Base-by-base conservation (phyloP, 768 basidiomycete species). In the Podaxis rugospora region DNA sequence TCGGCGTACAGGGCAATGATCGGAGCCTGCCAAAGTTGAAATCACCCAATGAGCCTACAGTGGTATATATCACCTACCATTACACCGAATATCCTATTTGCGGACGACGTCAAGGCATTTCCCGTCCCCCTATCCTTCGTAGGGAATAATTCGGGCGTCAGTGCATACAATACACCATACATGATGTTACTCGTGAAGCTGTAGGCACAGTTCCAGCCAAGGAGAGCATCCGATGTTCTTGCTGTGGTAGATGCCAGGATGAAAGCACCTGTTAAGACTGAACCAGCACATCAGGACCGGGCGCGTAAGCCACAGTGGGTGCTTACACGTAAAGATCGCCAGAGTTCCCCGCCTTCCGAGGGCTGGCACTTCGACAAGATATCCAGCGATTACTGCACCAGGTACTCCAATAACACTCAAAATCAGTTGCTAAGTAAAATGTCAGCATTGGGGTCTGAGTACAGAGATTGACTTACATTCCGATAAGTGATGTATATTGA, bases 131-230 rank as follows among this genome's bases (percentile, higher is more conserved):
- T 78, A 70, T 89, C 83, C 67, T 88, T 88, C 28, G 86, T 85
- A 10, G 86, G 85, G 69, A 89, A 89, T 4, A 88, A 75, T 70
- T 91, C 88, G 0, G 88, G 83, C 0, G 88, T 84, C 52, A 88
- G 71, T 16, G 88, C 86, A 66, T 89, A 90, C 46, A 91, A 66
- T 1, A 90, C 88, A 5, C 89, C 87, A 54, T 87, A 90, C 88
- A 90, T 90, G 63, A 88, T 82, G 78, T 88, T 72, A 57, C 70
- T 71, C 6, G 68, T 68, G 54, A 88, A 87, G n/a, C 75, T 78
- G 64, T 88, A 89, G 7, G 82, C 88, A 67, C 89, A 92, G 71
- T 92, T 91, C 90, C 90, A 92, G 51, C 85, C 90, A 25, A 92
- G 77, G 44, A 92, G 78, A 27, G 82, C 78, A 62, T 86, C 78